Percentiles rank a stretch among this genome's conserved stretches.
Conservation (phyloP, 805 yeast species). For the Candida orba region DNA sequence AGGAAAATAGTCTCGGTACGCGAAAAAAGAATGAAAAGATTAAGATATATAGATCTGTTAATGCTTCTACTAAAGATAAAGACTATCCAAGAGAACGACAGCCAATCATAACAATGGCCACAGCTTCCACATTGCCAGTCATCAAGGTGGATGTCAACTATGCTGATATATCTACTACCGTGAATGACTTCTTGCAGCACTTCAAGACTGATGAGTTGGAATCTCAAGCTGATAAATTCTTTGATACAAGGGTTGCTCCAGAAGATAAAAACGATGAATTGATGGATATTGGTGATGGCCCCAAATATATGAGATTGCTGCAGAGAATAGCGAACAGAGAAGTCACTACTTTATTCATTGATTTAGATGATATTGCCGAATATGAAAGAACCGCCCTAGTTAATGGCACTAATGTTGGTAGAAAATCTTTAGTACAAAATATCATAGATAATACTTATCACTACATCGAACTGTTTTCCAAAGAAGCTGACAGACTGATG, state of each 20-base stretch:
- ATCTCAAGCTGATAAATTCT: conserved; percentile 26
- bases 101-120: conserved; percentile 14
- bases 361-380: conserved; percentile 73
- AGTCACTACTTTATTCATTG: conserved; percentile 56
- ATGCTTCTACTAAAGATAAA: too few species aligned
- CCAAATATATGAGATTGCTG: conserved; percentile 68
- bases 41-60: too few species aligned
- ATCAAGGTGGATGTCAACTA: conserved; percentile 71
- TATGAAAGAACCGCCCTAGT: conserved; percentile 47
- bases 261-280: conserved; percentile 21
- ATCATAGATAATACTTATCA: conserved; percentile 71
- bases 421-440: conserved; percentile 42
- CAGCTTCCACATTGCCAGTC: conserved; percentile 42
- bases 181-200: conserved; percentile 60
- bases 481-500: conserved; percentile 70
- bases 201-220: conserved; percentile 40
- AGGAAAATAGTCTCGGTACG: background rate
- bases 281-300: conserved; percentile 32
- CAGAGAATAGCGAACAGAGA: conserved; percentile 86
- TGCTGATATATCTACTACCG: conserved; percentile 47
- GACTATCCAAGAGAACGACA: background rate
- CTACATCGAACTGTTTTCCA: conserved; percentile 69
- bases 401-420: conserved; percentile 18
- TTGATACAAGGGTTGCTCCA: conserved; percentile 27
- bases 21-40: background rate